Evolutionary conservation across 345 rosid species (phyloP).

Genomic region (Corchorus olitorius): DNA sequence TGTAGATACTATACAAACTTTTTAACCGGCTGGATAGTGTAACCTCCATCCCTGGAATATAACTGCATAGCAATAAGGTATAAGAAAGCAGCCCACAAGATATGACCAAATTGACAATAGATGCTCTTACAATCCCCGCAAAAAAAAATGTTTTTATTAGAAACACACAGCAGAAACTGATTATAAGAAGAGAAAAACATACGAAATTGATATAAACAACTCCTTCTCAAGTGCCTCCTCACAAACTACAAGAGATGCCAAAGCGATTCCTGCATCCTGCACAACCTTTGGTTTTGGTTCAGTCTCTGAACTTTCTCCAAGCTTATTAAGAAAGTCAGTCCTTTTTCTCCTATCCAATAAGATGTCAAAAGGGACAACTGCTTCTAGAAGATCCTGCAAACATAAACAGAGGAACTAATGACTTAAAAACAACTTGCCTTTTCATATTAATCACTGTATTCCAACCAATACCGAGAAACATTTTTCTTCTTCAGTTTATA

Average conservation of each 20-base stretch:
- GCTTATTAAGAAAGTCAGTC: conserved; percentile 44
- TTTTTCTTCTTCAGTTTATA: neutral
- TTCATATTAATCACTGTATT: neutral
- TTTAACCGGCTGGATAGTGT: conserved; percentile 67
- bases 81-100: conserved; percentile 20
- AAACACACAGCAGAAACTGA: conserved; percentile 15
- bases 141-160: conserved; percentile 12
- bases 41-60: conserved; percentile 82
- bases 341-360: conserved; percentile 60
- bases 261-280: conserved; percentile 64
- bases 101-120: neutral
- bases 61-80: conserved; percentile 41
- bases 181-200: conserved; percentile 28
- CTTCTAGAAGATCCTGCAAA: conserved; percentile 73
- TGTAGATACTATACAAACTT: conserved; percentile 66
- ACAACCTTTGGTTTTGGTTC: conserved; percentile 54
- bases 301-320: conserved; percentile 42
- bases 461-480: neutral
- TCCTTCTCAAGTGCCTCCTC: conserved; percentile 72
- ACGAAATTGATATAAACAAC: conserved; percentile 69
- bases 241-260: conserved; percentile 63
- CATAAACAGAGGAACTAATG: conserved; percentile 4
- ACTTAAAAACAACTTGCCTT: neutral
- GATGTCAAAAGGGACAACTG: conserved; percentile 71
- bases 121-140: neutral